A percentile compares a stretch with the other conserved stretches of the same genome.
phyloP scores from a whole-genome alignment of 495 filamentous ascomycete species.

The Hypoxylon crocopeplum region DNA sequence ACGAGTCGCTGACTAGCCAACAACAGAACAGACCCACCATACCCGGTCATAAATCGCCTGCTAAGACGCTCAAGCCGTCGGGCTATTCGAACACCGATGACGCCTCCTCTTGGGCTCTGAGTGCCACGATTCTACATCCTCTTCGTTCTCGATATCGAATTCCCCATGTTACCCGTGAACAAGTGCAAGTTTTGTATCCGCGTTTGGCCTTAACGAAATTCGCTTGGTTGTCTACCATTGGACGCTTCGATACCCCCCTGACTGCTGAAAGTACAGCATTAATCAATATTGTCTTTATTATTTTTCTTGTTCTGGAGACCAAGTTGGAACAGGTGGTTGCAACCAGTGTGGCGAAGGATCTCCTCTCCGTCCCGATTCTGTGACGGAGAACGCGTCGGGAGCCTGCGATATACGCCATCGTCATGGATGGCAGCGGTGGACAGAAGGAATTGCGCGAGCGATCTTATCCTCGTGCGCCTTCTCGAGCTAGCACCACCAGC shows the following conservation, averaged over 20 bases:
- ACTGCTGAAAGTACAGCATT: background rate
- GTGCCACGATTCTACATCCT: slow-evolving; percentile 4
- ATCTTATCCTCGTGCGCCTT: slow-evolving; percentile 45
- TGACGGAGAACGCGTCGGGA: background rate
- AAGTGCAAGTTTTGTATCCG: background rate
- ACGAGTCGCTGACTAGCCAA: slow-evolving; percentile 19
- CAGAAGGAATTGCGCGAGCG: slow-evolving; percentile 38
- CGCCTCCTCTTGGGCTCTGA: slow-evolving; percentile 22
- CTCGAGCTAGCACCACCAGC: slow-evolving; percentile 50
- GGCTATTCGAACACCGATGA: slow-evolving; percentile 25
- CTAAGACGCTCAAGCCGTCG: slow-evolving; percentile 38
- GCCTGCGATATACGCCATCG: background rate
- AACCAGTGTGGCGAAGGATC: too few species aligned
- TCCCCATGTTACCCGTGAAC: background rate
- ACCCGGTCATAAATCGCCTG: slow-evolving; percentile 21
- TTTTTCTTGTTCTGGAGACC: background rate
- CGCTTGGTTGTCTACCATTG: background rate
- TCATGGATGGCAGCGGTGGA: slow-evolving; percentile 28
- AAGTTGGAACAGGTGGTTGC: background rate
- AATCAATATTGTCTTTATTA: background rate
- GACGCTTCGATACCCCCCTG: too few species aligned
- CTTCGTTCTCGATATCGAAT: slow-evolving; percentile 17
- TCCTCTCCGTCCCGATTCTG: too few species aligned
- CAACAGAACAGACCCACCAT: slow-evolving; percentile 11
- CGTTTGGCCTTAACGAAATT: background rate